Evolutionary conservation across 1,284 basidiomycete genomes (phyloP).

Genomic region (Malassezia obtusa): DNA sequence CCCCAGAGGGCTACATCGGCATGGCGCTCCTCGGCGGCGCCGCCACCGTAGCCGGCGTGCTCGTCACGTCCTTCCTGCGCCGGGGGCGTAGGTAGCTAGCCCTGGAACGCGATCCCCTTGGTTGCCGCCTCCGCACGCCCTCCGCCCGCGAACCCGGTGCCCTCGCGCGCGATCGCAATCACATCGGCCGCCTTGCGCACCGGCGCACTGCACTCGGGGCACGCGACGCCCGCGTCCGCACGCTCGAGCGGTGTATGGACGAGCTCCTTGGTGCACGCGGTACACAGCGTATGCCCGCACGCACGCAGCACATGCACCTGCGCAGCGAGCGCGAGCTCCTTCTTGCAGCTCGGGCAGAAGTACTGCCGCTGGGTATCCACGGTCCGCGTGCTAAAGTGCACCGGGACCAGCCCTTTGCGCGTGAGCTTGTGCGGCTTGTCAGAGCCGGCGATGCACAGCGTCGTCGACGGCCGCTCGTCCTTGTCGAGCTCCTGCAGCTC

Average conservation of each 20-base stretch:
- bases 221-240: neutral
- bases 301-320: constrained; percentile 6
- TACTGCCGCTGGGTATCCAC: constrained; percentile 2
- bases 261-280: constrained; percentile 10
- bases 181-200: neutral
- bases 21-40: constrained; percentile 87
- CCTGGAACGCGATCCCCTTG: constrained; percentile 16
- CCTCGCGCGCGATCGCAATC: constrained; percentile 14
- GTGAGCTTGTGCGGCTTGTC: constrained; percentile 12
- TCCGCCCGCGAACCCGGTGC: constrained; percentile 16
- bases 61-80: constrained; percentile 61
- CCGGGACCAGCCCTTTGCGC: constrained; percentile 5
- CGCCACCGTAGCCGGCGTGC: constrained; percentile 71
- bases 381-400: constrained; percentile 8
- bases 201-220: constrained; percentile 13
- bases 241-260: neutral
- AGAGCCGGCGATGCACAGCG: constrained; percentile 15
- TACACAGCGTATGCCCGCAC: constrained; percentile 15
- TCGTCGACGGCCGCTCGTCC: constrained; percentile 7
- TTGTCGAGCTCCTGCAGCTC: neutral
- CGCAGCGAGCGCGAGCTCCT: constrained; percentile 6
- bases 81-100: constrained; percentile 16
- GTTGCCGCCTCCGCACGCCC: constrained; percentile 6
- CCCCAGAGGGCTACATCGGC: constrained; percentile 75
- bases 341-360: constrained; percentile 17